Evolutionary conservation across 331 rosid species (phyloP), one percentile per base, ranked within the genome.

Genomic region (Malus hybrid): DNA sequence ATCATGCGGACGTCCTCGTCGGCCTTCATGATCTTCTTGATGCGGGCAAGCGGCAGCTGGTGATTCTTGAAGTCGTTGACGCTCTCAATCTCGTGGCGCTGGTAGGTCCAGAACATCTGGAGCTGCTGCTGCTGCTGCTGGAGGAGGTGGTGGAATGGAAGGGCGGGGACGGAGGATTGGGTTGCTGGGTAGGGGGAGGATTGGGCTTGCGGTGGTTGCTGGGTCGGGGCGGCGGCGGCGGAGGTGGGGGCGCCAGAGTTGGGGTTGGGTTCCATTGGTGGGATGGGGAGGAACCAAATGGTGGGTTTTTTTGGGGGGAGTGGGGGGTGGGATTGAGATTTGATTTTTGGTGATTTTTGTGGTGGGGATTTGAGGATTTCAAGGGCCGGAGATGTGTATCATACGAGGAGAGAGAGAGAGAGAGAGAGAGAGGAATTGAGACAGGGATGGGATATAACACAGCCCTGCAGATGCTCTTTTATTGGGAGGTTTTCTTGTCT

Each of bases 11-110:
- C 99, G 64, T 94, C 99, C 80, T 94, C 99, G 36, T 94, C 99
- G 70, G 99, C 99, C 77, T 94, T 94, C 99, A 94, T 94, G 84
- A 94, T 94, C 93, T 95, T 95, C 93, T 95, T 95, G 88, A 95
- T 95, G 83, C 99, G 97, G 0, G 99, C 99, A 1, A 95, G 60
- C 2, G 99, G 99, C 15, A 95, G 99, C 83, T 95, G 99, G 83
- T 95, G 99, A 87, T 95, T 95, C 87, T 95, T 95, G 80, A 95
- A 95, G 75, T 95, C 99, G 76, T 89, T 92, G 57, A 84, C 99
- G 67, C 88, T 92, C 64, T 95, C 97, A 80, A 95, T 95, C 76
- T 95, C 99, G 54, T 90, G 96, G 7, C 97, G 89, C 81, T 94
- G 99, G 85, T 85, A 94, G 11, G 91, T 65, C 99, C 99, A 95